These are phyloP conservation scores for Prinsepia uniflora DNA, from an alignment of 306 rosid genomes.

Conservation along the genomic window DNA sequence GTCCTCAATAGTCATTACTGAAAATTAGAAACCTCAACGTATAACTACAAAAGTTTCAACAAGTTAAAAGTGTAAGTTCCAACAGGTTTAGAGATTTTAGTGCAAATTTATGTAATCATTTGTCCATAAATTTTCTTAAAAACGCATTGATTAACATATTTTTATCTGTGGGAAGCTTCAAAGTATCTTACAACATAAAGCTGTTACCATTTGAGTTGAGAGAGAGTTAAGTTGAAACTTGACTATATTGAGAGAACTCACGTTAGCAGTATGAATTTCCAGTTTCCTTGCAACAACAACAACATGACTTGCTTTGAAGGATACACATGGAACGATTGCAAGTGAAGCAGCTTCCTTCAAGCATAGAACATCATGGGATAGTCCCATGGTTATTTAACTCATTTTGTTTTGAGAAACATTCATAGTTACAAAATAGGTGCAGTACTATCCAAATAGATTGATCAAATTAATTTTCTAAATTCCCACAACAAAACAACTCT, in stretches of 20 bases:
- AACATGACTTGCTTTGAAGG: conserved; percentile 67
- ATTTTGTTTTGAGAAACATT: neutral
- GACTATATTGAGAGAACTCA: no score
- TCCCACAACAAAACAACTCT: conserved; percentile 15
- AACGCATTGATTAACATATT: no score
- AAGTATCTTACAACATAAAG: no score
- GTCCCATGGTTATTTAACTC: conserved; percentile 11
- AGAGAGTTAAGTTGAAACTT: no score
- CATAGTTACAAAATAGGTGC: conserved; percentile 4
- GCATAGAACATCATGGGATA: conserved; percentile 27
- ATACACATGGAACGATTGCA: conserved; percentile 72
- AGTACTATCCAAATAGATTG: conserved; percentile 5
- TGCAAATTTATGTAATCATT: no score
- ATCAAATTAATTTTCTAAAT: neutral
- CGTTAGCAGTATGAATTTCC: no score
- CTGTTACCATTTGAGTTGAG: no score
- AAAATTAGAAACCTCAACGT: neutral
- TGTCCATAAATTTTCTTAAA: no score
- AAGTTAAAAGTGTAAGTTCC: neutral
- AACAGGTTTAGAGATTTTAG: neutral
- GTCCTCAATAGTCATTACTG: neutral
- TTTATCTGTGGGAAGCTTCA: no score
- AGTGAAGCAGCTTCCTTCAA: conserved; percentile 86
- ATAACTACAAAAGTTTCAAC: neutral
- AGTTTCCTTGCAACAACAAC: conserved; percentile 50